Conservation (phyloP, 176 grass and related monocot species). For the Areca catechu region DNA sequence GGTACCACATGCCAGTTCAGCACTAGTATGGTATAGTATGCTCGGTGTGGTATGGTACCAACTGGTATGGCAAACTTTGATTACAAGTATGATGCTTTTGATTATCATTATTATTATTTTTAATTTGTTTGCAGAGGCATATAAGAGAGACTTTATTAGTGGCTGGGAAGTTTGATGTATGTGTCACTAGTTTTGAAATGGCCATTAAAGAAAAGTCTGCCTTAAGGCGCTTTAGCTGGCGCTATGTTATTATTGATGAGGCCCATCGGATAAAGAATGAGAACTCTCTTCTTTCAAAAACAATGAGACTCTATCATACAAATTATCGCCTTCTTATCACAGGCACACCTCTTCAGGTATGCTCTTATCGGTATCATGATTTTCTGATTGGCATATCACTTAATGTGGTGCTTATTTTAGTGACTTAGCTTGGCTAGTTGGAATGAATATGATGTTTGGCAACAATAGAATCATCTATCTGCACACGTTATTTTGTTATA, state of each 20-base stretch:
- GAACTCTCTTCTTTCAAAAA: slow-evolving; percentile 97
- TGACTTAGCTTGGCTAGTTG: too few species aligned
- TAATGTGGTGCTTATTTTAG: too few species aligned
- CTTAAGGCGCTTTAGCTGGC: slow-evolving; percentile 78
- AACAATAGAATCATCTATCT: too few species aligned
- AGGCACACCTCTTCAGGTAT: slow-evolving; percentile 92
- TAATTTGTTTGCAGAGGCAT: slow-evolving; percentile 41
- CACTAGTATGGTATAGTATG: too few species aligned
- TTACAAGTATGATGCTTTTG: not conserved
- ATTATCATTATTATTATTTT: slow-evolving; percentile 16
- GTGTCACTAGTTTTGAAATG: slow-evolving; percentile 96
- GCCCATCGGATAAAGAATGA: slow-evolving; percentile 93
- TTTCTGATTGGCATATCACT: not conserved
- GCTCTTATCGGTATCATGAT: slow-evolving; percentile 11
- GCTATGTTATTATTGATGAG: slow-evolving; percentile 87
- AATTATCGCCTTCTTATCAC: slow-evolving; percentile 99
- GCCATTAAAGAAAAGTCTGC: slow-evolving; percentile 81
- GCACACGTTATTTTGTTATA: too few species aligned
- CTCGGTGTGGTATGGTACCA: too few species aligned
- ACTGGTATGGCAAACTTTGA: not conserved
- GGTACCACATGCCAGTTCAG: too few species aligned
- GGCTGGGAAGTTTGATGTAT: slow-evolving; percentile 81
- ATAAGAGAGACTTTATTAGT: slow-evolving; percentile 87
- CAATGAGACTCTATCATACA: slow-evolving; percentile 91
- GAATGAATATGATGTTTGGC: too few species aligned